Percentiles rank a stretch among this genome's conserved stretches.
phyloP scores from a whole-genome alignment of 352 stramenopile species.

The Phytopythium kandeliae region DNA sequence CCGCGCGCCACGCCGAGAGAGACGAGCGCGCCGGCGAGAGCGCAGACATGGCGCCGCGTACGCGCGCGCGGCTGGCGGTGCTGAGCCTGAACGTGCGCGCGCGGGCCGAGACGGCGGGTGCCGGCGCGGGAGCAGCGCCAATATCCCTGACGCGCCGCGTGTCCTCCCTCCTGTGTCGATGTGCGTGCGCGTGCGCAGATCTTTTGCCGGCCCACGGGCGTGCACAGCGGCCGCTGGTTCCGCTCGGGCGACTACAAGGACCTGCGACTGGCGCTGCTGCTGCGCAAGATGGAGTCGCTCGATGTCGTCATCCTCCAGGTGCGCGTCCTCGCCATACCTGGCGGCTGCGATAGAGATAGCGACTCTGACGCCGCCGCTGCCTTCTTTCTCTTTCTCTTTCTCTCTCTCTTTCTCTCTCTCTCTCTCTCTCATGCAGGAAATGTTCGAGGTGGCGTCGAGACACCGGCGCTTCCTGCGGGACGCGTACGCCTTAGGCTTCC shows the following conservation, averaged over 20 bases:
- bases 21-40: neutral
- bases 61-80: conserved; percentile 50
- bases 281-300: conserved; percentile 66
- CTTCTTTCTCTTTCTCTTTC: too few relatives aligned
- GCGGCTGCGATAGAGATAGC: neutral
- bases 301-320: conserved; percentile 71
- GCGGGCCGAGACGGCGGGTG: too few relatives aligned
- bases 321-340: too few relatives aligned
- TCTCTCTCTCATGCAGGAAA: conserved; percentile 63
- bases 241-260: conserved; percentile 67
- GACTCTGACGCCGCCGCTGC: neutral
- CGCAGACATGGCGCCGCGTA: neutral
- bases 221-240: conserved; percentile 75
- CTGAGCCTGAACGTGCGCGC: conserved; percentile 62
- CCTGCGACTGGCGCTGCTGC: conserved; percentile 51
- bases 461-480: conserved; percentile 52
- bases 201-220: conserved; percentile 67
- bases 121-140: too few relatives aligned
- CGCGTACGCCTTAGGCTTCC: conserved; percentile 52
- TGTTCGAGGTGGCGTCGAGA: conserved; percentile 65
- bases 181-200: too few relatives aligned
- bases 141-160: too few relatives aligned
- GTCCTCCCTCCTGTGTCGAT: too few relatives aligned
- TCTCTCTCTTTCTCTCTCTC: too few relatives aligned
- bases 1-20: neutral